phyloP scores from a whole-genome alignment of 495 filamentous ascomycete species.

The Aspergillus sclerotiicarbonarius region DNA sequence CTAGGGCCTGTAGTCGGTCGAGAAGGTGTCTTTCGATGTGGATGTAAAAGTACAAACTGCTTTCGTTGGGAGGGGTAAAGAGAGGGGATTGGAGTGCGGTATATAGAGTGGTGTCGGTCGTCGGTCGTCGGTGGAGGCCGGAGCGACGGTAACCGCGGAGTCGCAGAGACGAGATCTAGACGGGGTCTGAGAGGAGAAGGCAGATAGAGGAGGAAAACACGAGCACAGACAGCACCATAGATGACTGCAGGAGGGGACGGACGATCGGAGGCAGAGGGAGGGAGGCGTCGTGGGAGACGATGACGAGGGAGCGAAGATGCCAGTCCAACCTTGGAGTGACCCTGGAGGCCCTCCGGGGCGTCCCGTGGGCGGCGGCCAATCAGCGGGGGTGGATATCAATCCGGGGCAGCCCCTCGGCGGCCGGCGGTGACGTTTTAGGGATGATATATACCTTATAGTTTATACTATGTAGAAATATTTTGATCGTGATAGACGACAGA shows the following conservation, averaged over 20 bases:
- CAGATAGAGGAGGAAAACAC: not conserved
- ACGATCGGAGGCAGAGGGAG: conserved; percentile 1
- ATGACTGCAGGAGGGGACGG: not conserved
- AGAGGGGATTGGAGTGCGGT: conserved; percentile 1
- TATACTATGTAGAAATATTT: too few relatives aligned
- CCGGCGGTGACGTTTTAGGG: conserved; percentile 18
- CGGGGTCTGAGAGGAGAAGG: not conserved
- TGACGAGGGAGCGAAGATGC: not conserved
- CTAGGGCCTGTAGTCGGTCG: not conserved
- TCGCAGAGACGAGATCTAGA: conserved; percentile 1
- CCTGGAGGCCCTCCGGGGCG: conserved; percentile 18
- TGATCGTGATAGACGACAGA: too few relatives aligned
- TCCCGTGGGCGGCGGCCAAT: conserved; percentile 24
- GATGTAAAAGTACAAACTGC: too few relatives aligned
- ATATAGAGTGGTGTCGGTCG: not conserved
- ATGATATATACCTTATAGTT: not conserved
- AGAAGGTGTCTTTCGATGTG: not conserved
- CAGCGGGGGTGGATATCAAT: conserved; percentile 15
- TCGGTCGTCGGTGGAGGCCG: conserved; percentile 1
- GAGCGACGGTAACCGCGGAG: conserved; percentile 1
- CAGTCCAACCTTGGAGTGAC: not conserved
- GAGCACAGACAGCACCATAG: not conserved
- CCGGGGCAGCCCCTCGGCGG: conserved; percentile 1
- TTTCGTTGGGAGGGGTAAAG: not conserved
- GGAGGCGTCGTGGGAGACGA: not conserved